Evolutionary conservation across 2,329 filamentous ascomycete species (phyloP).

Genomic region (Fusarium pseudocircinatum): DNA sequence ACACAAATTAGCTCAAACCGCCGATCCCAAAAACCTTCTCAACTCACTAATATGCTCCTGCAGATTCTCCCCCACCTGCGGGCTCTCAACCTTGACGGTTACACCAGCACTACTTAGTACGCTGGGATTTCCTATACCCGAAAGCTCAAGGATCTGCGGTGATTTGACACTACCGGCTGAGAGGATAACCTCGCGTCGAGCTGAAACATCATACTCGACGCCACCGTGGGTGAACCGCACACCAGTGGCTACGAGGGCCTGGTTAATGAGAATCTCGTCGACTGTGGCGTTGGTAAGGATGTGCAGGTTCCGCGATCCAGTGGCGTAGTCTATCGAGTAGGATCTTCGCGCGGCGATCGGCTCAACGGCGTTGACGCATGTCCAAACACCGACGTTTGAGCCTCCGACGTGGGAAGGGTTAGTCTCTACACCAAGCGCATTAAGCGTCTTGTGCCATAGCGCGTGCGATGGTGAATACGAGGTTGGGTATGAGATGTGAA

Average conservation of each 20-base stretch:
- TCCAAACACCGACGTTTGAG: conserved; percentile 60
- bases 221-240: conserved; percentile 51
- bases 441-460: conserved; percentile 59
- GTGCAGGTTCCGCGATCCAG: conserved; percentile 54
- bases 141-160: conserved; percentile 68
- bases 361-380: conserved; percentile 60
- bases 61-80: conserved; percentile 59
- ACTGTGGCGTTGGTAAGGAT: conserved; percentile 47
- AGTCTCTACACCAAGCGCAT: conserved; percentile 52
- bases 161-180: conserved; percentile 67
- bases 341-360: conserved; percentile 57
- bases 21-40: too few species aligned
- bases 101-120: conserved; percentile 53
- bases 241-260: conserved; percentile 43
- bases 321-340: conserved; percentile 59
- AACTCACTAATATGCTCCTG: conserved; percentile 55
- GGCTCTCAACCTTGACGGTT: conserved; percentile 51
- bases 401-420: conserved; percentile 59
- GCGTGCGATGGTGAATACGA: conserved; percentile 54
- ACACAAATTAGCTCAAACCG: conserved; percentile 13
- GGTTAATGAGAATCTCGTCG: conserved; percentile 39
- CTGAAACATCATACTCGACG: conserved; percentile 48
- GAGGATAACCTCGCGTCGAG: conserved; percentile 64
- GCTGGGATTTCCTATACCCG: conserved; percentile 62
- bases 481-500: conserved; percentile 58